Evolutionary conservation across 192 early-diverging fungal species (phyloP), one percentile per base, ranked within the genome.

Genomic region (Obelidium mucronatum): DNA sequence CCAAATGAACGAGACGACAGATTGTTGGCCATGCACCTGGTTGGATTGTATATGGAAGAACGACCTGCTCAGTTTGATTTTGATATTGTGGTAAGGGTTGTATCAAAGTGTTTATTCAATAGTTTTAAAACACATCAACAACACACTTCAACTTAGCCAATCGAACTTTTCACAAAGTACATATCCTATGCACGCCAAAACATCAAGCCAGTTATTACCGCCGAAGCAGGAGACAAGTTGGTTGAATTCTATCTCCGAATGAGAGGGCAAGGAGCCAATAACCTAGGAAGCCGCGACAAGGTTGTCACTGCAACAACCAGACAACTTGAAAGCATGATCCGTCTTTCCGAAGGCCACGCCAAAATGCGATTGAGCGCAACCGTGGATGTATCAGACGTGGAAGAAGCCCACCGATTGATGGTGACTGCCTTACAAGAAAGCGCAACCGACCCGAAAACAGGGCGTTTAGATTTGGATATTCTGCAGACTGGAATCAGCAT

Each of bases 321-420:
- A 56, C 96, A 98, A 80, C 87, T 98, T 8, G 97, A 97, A 86
- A 96, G 94, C 3, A 97, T 99, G 96, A 96, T 98, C 80, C 93
- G 97, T 58, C 86, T 99, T 80, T 76, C 94, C 17, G 96, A 99
- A 76, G 96, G 95, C 1, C 93, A 95, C 66, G 97, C 97, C 65
- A 89, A 90, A 59, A 92, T 98, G 93, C 84, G 97, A 33, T 78
- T 98, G 8, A 92, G 93, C 19, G 51, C 79, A 11, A 75, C 73
- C 0, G 97, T 99, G 3, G 93, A 96, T 5, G 77, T 84, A 2
- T 37, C 35, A 44, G 97, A 99, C 82, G 97, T 98, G 2, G 84
- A 91, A 30, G 96, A 97, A 81, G 97, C 97, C 0, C 84, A 95
- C 60, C 81, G 94, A 19, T 80, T 99, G 61, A 90, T 98, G 64